Percentiles rank a stretch among this genome's conserved stretches.
Evolutionary conservation across 306 rosid species (phyloP).

Genomic region (Rosa multiflora): DNA sequence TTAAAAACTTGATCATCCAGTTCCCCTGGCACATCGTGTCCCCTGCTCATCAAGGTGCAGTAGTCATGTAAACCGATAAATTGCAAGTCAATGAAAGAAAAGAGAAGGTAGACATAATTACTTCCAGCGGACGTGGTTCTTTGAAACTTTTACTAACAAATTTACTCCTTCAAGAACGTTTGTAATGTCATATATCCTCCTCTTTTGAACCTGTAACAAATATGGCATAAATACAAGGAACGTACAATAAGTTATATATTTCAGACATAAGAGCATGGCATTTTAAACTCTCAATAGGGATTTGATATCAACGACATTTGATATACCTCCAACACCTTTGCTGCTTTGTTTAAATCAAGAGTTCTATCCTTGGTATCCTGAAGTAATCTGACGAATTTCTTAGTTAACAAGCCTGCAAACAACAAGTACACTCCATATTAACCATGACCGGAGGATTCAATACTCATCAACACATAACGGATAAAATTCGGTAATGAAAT

Average conservation of each 20-base stretch:
- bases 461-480: not conserved
- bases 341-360: slow-evolving; percentile 70
- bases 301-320: slow-evolving; percentile 6
- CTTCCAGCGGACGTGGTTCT: slow-evolving; percentile 84
- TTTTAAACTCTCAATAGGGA: not conserved
- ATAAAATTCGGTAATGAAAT: not conserved
- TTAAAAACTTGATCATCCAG: slow-evolving; percentile 43
- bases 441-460: not conserved
- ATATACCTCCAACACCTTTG: slow-evolving; percentile 64
- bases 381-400: slow-evolving; percentile 66
- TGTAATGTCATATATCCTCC: slow-evolving; percentile 86
- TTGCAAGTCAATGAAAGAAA: slow-evolving; percentile 3
- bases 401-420: slow-evolving; percentile 75
- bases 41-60: slow-evolving; percentile 42
- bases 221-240: slow-evolving; percentile 6
- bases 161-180: slow-evolving; percentile 88
- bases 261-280: not conserved
- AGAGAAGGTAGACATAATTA: slow-evolving; percentile 31
- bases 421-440: slow-evolving; percentile 19
- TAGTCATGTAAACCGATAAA: slow-evolving; percentile 12
- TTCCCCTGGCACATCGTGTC: slow-evolving; percentile 38
- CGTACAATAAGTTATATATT: not conserved
- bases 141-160: slow-evolving; percentile 76
- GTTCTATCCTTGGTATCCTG: slow-evolving; percentile 64
- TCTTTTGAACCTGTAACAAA: slow-evolving; percentile 65